phyloP scores from a whole-genome alignment of 2,329 filamentous ascomycete genomes.

The Podosphaera xanthii region DNA sequence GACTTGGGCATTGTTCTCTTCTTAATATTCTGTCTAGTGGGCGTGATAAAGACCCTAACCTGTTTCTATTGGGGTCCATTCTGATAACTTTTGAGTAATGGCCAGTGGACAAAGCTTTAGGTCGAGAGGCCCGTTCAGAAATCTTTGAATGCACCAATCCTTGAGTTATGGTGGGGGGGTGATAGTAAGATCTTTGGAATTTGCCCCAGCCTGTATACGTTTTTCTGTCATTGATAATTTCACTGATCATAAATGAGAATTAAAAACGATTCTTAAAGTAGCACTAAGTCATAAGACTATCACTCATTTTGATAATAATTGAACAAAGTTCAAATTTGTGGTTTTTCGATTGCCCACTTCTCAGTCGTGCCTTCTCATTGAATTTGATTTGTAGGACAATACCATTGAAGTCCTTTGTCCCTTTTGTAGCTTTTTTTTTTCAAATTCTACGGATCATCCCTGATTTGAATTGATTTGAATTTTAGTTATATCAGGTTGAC shows the following conservation, averaged over 20 bases:
- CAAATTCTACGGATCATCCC: no score
- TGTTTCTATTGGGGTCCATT: not conserved
- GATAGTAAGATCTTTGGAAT: constrained; percentile 7
- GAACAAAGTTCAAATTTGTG: not conserved
- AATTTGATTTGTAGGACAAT: not conserved
- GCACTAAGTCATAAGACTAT: no score
- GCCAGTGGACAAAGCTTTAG: not conserved
- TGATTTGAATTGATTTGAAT: no score
- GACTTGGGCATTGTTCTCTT: constrained; percentile 18
- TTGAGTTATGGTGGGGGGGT: constrained; percentile 8
- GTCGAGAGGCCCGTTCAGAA: no score
- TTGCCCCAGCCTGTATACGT: not conserved
- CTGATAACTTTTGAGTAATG: not conserved
- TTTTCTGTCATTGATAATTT: constrained; percentile 7
- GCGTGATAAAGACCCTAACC: not conserved
- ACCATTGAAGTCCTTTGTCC: no score
- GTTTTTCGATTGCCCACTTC: not conserved
- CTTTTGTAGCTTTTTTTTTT: no score
- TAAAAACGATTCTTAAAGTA: not conserved
- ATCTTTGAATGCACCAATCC: not conserved
- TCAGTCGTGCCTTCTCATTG: constrained; percentile 8
- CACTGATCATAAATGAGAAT: not conserved
- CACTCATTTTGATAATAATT: not conserved
- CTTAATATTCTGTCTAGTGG: not conserved
- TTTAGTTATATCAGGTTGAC: no score